A percentile compares a stretch with the other conserved stretches of the same genome.
Evolutionary conservation across 139 green algal species (phyloP).

Genomic region (Tetraselmis chui): DNA sequence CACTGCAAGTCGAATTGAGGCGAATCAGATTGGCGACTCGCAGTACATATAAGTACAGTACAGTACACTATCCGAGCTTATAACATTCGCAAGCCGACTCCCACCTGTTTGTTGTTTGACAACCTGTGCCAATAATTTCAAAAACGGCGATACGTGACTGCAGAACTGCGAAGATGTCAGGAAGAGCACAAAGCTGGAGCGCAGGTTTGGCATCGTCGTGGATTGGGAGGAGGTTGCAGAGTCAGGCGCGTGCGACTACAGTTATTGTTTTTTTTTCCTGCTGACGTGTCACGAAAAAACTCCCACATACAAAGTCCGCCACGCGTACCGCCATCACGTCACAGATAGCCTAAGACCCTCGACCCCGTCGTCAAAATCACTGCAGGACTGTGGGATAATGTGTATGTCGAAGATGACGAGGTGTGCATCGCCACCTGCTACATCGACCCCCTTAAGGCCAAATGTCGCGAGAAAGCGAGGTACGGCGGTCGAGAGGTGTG

Average conservation of each 20-base stretch:
- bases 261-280: too few species aligned
- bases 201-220: background rate
- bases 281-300: background rate
- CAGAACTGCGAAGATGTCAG: background rate
- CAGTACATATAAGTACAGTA: too few species aligned
- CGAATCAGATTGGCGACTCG: too few species aligned
- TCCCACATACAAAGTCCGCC: background rate
- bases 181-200: background rate
- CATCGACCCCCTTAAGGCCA: background rate
- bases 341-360: background rate
- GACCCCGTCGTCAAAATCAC: background rate
- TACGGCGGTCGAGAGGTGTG: background rate
- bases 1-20: too few species aligned
- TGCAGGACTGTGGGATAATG: background rate
- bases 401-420: background rate
- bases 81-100: too few species aligned
- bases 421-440: background rate
- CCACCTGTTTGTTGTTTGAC: background rate
- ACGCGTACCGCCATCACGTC: background rate
- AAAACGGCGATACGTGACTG: background rate
- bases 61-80: too few species aligned
- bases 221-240: background rate
- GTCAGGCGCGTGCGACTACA: too few species aligned
- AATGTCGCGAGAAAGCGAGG: background rate
- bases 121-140: background rate